Evolutionary conservation across 768 basidiomycete genomes (phyloP).

Genomic region (Calocybe cyanea): DNA sequence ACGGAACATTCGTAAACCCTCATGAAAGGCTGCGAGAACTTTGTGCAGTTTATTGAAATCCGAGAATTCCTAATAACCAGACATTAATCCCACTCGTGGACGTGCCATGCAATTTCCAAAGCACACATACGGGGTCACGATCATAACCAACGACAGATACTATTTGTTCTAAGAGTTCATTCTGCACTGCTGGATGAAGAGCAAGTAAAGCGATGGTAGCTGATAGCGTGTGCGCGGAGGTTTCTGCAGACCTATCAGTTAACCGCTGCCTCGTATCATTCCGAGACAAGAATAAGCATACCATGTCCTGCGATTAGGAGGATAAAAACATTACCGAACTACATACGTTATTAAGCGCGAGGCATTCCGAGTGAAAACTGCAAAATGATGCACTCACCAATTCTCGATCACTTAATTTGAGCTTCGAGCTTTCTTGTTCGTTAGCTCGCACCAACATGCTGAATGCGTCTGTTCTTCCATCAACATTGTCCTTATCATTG

Average conservation of each 20-base stretch:
- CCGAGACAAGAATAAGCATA: no score
- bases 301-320: slow-evolving; percentile 60
- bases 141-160: slow-evolving; percentile 27
- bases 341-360: background rate
- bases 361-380: no score
- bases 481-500: slow-evolving; percentile 1
- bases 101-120: no score
- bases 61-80: slow-evolving; percentile 28
- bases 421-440: slow-evolving; percentile 36
- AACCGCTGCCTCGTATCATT: background rate
- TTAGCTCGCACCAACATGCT: slow-evolving; percentile 43
- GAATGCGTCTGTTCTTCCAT: slow-evolving; percentile 28
- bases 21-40: slow-evolving; percentile 38
- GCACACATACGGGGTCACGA: slow-evolving; percentile 28
- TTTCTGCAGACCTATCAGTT: slow-evolving; percentile 26
- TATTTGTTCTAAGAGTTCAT: slow-evolving; percentile 38
- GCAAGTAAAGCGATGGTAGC: slow-evolving; percentile 39
- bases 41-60: slow-evolving; percentile 39
- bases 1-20: slow-evolving; percentile 40
- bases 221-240: slow-evolving; percentile 40
- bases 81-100: no score
- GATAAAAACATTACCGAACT: slow-evolving; percentile 52
- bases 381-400: slow-evolving; percentile 34
- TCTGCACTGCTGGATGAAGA: slow-evolving; percentile 37
- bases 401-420: slow-evolving; percentile 36